Base-by-base conservation (phyloP, 192 early-diverging fungal species). In the Mortierella alpina region DNA sequence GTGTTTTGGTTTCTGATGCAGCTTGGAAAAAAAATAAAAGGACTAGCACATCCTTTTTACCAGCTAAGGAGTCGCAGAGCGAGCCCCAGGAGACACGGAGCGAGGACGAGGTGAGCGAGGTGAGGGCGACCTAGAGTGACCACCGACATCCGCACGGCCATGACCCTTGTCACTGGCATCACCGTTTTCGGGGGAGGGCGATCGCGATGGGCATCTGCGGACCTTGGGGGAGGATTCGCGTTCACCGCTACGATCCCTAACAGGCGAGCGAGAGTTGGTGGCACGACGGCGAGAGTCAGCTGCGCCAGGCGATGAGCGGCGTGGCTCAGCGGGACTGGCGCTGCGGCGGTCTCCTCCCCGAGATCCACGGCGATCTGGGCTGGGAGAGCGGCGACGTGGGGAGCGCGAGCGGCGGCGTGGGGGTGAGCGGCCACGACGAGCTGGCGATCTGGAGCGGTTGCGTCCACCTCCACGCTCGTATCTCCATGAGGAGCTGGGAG, bases 401-500 rank as follows among this genome's bases (percentile, higher is more conserved):
- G 83, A 85, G 46, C 82, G 85, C 46, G 85, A 88, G 59, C 83
- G 84, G 15, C 82, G 70, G 31, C 73, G 83, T 31, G 31, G 31
- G 31, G 31, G 31, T 31, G 31, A 31, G 31, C 31, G 55, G 14
- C 75, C 71, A 52, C 76, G 76, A 45, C 67, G 76, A 0, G 73
- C 58, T 45, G 68, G 76, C n/a, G 76, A 79, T 45, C 76, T 63
- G 53, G 68, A 70, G 5, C 76, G 76, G 12, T 64, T 51, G 18
- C 75, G 80, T 51, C 80, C 60, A 17, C 86, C 86, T 41, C 85
- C 85, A 41, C 88, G 86, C n/a, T 91, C 93, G 65, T 91, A 93
- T 50, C 95, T 86, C 95, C 95, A 96, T 41, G 88, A 88, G 14
- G 91, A 81, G 63, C 91, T 89, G 4, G 95, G 95, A 31, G 95